These are phyloP conservation scores for Rhodotorula babjevae DNA, from an alignment of 768 basidiomycete genomes.

Conservation along the genomic window DNA sequence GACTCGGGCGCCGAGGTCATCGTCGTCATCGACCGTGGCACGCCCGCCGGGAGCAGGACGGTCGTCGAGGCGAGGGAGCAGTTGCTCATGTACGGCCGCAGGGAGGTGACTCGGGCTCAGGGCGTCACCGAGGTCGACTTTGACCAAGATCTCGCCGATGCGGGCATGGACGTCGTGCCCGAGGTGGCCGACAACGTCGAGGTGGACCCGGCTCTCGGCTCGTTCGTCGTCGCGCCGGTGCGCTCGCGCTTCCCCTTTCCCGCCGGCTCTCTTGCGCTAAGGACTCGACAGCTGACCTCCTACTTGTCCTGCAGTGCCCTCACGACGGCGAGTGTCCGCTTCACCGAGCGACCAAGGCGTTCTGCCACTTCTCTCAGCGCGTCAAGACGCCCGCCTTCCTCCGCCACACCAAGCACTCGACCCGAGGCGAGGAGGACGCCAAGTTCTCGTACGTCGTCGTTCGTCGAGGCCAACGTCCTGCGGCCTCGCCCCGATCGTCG, in stretches of 20 bases:
- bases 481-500: neutral
- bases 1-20: conserved; percentile 79
- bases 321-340: conserved; percentile 84
- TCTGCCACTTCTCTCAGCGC: conserved; percentile 80
- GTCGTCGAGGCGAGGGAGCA: conserved; percentile 74
- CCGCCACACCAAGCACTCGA: conserved; percentile 79
- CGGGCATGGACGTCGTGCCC: conserved; percentile 22
- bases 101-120: conserved; percentile 11
- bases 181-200: conserved; percentile 36
- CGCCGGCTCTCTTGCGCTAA: too few relatives aligned
- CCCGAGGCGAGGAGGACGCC: conserved; percentile 75
- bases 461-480: conserved; percentile 68
- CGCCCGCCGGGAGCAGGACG: conserved; percentile 65
- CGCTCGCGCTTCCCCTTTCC: conserved; percentile 46
- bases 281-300: too few relatives aligned
- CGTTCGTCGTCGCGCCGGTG: conserved; percentile 85
- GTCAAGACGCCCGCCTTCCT: conserved; percentile 80
- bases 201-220: conserved; percentile 50
- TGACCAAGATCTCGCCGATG: conserved; percentile 47
- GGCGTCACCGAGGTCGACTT: conserved; percentile 33
- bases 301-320: conserved; percentile 82
- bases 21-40: conserved; percentile 81
- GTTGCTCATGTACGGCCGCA: conserved; percentile 51
- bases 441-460: conserved; percentile 88
- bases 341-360: conserved; percentile 44